Evolutionary conservation across 1,284 basidiomycete genomes (phyloP).

Genomic region (Takashimella tepidaria): DNA sequence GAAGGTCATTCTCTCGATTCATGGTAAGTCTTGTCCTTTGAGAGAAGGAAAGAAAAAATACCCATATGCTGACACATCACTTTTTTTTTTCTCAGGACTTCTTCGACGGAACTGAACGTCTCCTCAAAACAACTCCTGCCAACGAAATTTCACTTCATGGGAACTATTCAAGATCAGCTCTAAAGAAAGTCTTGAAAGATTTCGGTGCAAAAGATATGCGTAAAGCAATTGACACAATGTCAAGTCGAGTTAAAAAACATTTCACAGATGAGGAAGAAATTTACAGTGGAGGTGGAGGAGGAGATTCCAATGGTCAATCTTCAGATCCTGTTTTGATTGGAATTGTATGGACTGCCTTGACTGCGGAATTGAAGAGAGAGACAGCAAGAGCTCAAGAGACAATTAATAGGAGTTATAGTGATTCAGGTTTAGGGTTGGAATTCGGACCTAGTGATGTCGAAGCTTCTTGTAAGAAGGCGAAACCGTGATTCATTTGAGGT

Average conservation of each 20-base stretch:
- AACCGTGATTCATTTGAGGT: too few relatives aligned
- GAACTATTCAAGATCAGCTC: slow-evolving; percentile 67
- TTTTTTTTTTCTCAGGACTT: slow-evolving; percentile 68
- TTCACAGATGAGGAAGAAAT: slow-evolving; percentile 53
- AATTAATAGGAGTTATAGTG: slow-evolving; percentile 71
- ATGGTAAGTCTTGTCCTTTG: slow-evolving; percentile 58
- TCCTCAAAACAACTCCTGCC: slow-evolving; percentile 73
- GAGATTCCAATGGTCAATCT: slow-evolving; percentile 5
- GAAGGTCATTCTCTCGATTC: slow-evolving; percentile 79
- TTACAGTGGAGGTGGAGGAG: not conserved
- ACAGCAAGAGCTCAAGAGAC: slow-evolving; percentile 63
- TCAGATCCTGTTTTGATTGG: slow-evolving; percentile 54
- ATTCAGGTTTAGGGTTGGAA: slow-evolving; percentile 65
- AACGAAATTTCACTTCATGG: slow-evolving; percentile 72
- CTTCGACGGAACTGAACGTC: slow-evolving; percentile 83
- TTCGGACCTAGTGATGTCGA: slow-evolving; percentile 72
- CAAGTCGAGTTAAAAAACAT: slow-evolving; percentile 92
- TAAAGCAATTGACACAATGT: slow-evolving; percentile 73
- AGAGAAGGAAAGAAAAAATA: too few relatives aligned
- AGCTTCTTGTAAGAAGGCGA: slow-evolving; percentile 59
- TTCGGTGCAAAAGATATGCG: slow-evolving; percentile 81
- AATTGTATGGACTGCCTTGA: slow-evolving; percentile 82
- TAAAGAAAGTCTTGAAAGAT: slow-evolving; percentile 84
- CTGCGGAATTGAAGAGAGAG: slow-evolving; percentile 68
- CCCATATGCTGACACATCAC: too few relatives aligned